phyloP scores from a whole-genome alignment of 73 alveolate genomes.

The Paraurostyla sp. region DNA sequence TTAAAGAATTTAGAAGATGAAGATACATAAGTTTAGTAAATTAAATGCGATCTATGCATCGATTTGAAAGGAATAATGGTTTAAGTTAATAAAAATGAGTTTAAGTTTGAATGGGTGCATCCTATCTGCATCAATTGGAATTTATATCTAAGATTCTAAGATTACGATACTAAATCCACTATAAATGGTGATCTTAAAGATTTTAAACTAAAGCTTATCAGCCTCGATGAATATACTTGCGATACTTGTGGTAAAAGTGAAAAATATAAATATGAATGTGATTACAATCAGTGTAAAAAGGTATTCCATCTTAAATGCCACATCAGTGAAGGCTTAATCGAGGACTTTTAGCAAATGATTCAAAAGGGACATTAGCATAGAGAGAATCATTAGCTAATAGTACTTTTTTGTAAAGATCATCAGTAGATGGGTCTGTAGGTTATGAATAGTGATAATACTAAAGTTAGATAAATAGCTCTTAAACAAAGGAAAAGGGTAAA shows the following conservation, averaged over 20 bases:
- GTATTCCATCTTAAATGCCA: background rate
- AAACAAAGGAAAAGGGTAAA: too few relatives aligned
- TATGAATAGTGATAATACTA: too few relatives aligned
- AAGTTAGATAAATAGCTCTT: too few relatives aligned
- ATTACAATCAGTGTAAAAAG: background rate
- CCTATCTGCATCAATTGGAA: constrained; percentile 13
- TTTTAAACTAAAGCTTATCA: background rate
- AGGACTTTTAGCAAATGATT: background rate
- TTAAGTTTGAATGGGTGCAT: background rate
- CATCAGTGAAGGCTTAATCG: background rate
- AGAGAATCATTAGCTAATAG: background rate
- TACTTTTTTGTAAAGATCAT: background rate
- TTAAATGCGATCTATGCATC: background rate
- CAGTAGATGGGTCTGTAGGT: too few relatives aligned
- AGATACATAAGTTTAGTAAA: background rate
- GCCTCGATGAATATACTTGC: background rate
- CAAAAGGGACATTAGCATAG: background rate
- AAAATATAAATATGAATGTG: background rate
- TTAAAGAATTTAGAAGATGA: background rate
- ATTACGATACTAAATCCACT: background rate
- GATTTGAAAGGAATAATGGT: background rate
- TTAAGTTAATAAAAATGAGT: background rate
- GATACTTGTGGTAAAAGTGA: too few relatives aligned
- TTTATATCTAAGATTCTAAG: background rate
- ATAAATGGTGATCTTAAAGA: background rate